Base-by-base conservation (phyloP, 495 filamentous ascomycete species). In the Hypomontagnella monticulosa region DNA sequence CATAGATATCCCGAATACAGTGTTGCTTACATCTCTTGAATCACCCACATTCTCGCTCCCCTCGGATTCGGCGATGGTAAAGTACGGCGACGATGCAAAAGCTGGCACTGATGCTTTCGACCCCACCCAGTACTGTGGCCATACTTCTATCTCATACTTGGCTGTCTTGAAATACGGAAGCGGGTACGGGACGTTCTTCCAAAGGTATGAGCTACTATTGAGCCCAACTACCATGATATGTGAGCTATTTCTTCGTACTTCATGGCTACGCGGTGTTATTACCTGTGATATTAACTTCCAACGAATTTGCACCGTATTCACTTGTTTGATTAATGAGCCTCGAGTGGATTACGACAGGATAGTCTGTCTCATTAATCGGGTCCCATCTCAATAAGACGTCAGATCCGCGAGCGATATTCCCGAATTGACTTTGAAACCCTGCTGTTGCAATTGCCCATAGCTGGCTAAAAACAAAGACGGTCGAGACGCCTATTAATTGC, bases 131-230 rank as follows among this genome's bases (percentile, higher is more conserved):
- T 49, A 44, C 11, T 63, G 68, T 56, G 57, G 57, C 53, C 71
- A 61, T 16, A 80, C 38, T 50, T 79, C 73, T 47, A 81, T 59
- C 57, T 79, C 70, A 20, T 81, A 81, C 40, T 73, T 58, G 1
- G 78, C 78, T 4, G 61, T 63, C 15, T 61, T 41, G 38, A 78
- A 36, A 68, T 74, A 76, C 0, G 69, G 72, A 2, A 81, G 69
- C 4, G 79, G 79, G 36, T 71, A 79, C 5, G 79, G 79, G 14
- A 73, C 59, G 19, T 61, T 69, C 8, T 63, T 56, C 79, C 79
- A 81, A 0, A 61, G 41, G 54, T 69, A 80, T 14, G 73, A 75
- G 37, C 61, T 74, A n/a, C 60, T 57, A 12, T 41, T 75, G 15
- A 73, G 49, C 12, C 49, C 62, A 19, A 58, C 78, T 81, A 30